These are phyloP conservation scores for Fraxinus anomala DNA, from an alignment of 257 asterid genomes.

Conservation along the genomic window DNA sequence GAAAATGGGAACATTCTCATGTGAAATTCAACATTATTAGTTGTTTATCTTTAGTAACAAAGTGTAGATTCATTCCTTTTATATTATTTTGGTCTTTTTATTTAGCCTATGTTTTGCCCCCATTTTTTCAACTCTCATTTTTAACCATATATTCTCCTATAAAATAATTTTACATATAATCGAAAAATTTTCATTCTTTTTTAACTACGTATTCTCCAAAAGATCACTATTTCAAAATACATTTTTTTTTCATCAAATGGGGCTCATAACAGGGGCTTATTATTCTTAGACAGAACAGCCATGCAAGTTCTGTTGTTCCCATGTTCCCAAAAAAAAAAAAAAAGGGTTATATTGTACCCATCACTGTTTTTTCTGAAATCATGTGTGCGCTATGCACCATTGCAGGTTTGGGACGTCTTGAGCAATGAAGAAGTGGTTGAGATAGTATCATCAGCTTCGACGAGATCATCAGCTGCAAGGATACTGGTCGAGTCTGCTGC, in stretches of 20 bases:
- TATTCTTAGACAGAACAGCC: background rate
- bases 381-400: background rate
- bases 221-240: too few species aligned
- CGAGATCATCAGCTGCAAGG: conserved; percentile 83
- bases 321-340: too few species aligned
- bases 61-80: too few species aligned
- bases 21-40: background rate
- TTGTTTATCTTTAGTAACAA: background rate
- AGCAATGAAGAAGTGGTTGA: conserved; percentile 96
- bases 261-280: background rate
- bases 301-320: too few species aligned
- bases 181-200: too few species aligned
- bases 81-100: too few species aligned
- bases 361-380: background rate
- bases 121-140: too few species aligned
- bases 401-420: conserved; percentile 95
- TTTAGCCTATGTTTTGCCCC: too few species aligned
- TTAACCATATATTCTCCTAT: too few species aligned
- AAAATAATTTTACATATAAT: too few species aligned
- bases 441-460: conserved; percentile 69
- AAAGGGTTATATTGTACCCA: background rate
- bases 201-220: too few species aligned
- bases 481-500: conserved; percentile 81
- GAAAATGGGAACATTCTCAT: background rate
- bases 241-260: too few species aligned